Base-by-base conservation (phyloP, 768 basidiomycete genomes). In the Cystobasidium ongulense region DNA sequence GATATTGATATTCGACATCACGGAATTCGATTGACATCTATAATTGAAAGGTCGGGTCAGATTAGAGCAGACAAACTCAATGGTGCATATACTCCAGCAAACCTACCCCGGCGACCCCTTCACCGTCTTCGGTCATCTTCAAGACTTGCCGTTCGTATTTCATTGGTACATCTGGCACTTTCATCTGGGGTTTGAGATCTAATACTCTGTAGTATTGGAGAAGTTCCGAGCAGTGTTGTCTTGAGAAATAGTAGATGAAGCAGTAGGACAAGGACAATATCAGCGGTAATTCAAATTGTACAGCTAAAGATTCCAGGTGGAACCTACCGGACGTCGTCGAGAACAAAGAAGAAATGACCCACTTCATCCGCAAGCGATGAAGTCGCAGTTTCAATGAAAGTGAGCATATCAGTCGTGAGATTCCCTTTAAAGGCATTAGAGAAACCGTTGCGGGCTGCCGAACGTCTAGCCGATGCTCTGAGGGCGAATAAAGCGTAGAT, bases 21-120 rank as follows among this genome's bases (percentile, higher is more conserved):
- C 65, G 21, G 41, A 74, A 57, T 27, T 74, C 73, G 41, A 74
- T 74, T 43, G 27, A 33, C 73, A 74, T 74, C 73, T 63, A 52
- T 13, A 25, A 36, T n/a, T 8, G 10, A 27, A 38, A 36, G 7
- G 13, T 25, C 3, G 5, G 10, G 23, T 36, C 23, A 29, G 27
- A 31, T 63, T 7, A n/a, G 21, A n/a, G 52, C 7, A 7, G 21
- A 54, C 27, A 29, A n/a, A 23, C 52, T 54, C n/a, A n/a, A n/a
- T n/a, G n/a, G n/a, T n/a, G n/a, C n/a, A n/a, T n/a, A n/a, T n/a
- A n/a, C n/a, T n/a, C n/a, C n/a, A n/a, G n/a, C n/a, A n/a, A 13
- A 29, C 57, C 29, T 35, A 59, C 57, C 4, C 57, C 57, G 29
- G 17, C 33, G 13, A 59, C 17, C 3, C 57, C 57, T 29, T 29